phyloP scores from a whole-genome alignment of 495 filamentous ascomycete species.

The Hyaloscypha variabilis region DNA sequence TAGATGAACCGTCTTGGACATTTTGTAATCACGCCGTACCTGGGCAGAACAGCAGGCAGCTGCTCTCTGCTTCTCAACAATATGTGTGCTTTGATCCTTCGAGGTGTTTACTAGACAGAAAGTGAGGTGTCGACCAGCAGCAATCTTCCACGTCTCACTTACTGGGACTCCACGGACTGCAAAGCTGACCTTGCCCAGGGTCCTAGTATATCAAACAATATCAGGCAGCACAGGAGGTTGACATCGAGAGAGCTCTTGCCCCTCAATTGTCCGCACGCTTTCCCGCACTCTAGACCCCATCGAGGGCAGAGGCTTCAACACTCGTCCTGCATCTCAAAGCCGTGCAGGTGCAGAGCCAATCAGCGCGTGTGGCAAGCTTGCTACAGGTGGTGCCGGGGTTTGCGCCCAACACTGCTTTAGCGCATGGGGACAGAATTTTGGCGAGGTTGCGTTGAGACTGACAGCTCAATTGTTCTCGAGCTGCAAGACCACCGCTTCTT shows the following conservation, averaged over 20 bases:
- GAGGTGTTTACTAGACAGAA: not conserved
- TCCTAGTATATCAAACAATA: no score
- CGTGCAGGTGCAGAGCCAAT: not conserved
- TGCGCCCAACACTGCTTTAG: slow-evolving; percentile 12
- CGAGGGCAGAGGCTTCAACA: not conserved
- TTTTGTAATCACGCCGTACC: not conserved
- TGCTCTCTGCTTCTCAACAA: not conserved
- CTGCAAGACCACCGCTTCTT: slow-evolving; percentile 4
- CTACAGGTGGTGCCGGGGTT: not conserved
- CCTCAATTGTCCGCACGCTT: not conserved
- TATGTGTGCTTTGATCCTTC: not conserved
- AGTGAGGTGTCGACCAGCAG: not conserved
- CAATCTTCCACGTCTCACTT: not conserved
- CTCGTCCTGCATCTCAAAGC: not conserved
- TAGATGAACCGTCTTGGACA: not conserved
- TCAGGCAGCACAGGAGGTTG: not conserved
- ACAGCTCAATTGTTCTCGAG: slow-evolving; percentile 16
- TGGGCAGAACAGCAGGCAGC: not conserved
- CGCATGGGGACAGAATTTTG: slow-evolving; percentile 1
- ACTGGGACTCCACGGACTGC: not conserved
- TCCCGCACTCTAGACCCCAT: not conserved
- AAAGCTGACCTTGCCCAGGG: no score
- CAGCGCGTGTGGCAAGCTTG: not conserved
- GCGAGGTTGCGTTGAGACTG: slow-evolving; percentile 14
- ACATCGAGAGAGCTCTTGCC: not conserved